Conservation (phyloP, 2,329 filamentous ascomycete species). For the Fusarium sp. region DNA sequence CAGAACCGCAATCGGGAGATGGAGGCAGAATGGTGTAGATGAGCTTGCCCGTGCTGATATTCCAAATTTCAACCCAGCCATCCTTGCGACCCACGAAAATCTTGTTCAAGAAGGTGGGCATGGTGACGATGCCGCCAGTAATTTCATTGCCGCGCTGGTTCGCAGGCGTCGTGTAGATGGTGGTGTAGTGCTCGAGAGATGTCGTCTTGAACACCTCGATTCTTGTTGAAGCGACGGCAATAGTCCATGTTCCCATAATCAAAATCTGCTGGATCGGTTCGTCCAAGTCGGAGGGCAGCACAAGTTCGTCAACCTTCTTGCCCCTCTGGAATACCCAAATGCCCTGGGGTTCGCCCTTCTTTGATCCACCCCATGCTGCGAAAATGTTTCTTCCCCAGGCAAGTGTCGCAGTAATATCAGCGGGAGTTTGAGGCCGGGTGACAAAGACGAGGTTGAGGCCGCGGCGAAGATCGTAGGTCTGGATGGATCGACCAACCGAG, state of each 20-base stretch:
- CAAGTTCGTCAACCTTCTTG: slow-evolving; percentile 82
- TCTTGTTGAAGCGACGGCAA: slow-evolving; percentile 79
- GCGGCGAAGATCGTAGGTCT: slow-evolving; percentile 94
- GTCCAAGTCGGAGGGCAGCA: slow-evolving; percentile 71
- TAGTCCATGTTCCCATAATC: slow-evolving; percentile 90
- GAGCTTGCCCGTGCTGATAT: slow-evolving; percentile 89
- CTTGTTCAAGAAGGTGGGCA: slow-evolving; percentile 98
- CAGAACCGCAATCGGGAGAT: slow-evolving; percentile 76
- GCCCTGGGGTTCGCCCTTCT: slow-evolving; percentile 67
- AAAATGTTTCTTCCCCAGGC: slow-evolving; percentile 90
- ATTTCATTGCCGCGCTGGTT: slow-evolving; percentile 73
- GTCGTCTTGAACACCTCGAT: slow-evolving; percentile 91
- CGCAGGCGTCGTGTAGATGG: slow-evolving; percentile 71
- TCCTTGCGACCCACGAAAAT: slow-evolving; percentile 89
- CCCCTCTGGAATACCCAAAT: slow-evolving; percentile 94
- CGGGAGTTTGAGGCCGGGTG: slow-evolving; percentile 88
- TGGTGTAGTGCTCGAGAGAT: slow-evolving; percentile 90
- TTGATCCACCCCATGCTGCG: slow-evolving; percentile 84
- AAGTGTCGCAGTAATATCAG: slow-evolving; percentile 84
- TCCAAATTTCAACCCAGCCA: slow-evolving; percentile 96
- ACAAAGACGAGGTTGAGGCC: slow-evolving; percentile 95
- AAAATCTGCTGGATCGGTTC: slow-evolving; percentile 83
- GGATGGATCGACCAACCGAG: slow-evolving; percentile 87
- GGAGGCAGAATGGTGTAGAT: slow-evolving; percentile 90
- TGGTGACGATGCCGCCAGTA: slow-evolving; percentile 82